Evolutionary conservation across 1,284 basidiomycete genomes (phyloP), one percentile per base, ranked within the genome.

Genomic region (Psilocybe mexicana): DNA sequence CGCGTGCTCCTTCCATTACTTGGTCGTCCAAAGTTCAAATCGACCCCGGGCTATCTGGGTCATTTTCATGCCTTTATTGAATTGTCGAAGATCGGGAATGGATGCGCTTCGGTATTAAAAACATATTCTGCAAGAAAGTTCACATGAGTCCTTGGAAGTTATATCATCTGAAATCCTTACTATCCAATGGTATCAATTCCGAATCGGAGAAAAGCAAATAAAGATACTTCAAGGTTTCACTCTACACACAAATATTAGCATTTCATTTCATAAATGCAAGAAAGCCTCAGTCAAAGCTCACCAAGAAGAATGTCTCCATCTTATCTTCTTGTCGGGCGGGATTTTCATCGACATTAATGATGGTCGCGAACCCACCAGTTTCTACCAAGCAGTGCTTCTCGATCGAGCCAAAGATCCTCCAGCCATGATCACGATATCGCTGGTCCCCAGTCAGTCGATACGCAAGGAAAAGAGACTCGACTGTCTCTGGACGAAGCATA

Each of bases 261-360:
- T 12, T 54, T 33, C 24, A 30, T 26, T 44, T 43, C 3, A 11
- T 33, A 33, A 38, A 35, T 8, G 18, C 18, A 18, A 18, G 18
- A 18, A 18, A 18, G 18, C 45, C 44, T 7, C 33, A 45, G 58
- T n/a, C 10, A 30, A 48, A 24, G 74, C 86, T 58, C 57, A 90
- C 90, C 80, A 96, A 79, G 74, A 93, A 85, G 78, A 96, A 97
- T 14, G 96, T 96, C 76, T 98, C 96, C 93, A 97, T 97, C 71
- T 92, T 90, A 74, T 98, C 93, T 59, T 93, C 86, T 59, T 84
- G 78, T 65, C 76, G 74, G 2, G 82, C 85, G 0, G 90, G 86
- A 2, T 86, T 72, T 59, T 83, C 79, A 68, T 94, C 90, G 12
- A 98, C 96, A 71, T 97, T 93, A 55, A 89, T 74, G 46, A 98